Evolutionary conservation across 331 rosid genomes (phyloP).

Genomic region (Pyrus hybrid): DNA sequence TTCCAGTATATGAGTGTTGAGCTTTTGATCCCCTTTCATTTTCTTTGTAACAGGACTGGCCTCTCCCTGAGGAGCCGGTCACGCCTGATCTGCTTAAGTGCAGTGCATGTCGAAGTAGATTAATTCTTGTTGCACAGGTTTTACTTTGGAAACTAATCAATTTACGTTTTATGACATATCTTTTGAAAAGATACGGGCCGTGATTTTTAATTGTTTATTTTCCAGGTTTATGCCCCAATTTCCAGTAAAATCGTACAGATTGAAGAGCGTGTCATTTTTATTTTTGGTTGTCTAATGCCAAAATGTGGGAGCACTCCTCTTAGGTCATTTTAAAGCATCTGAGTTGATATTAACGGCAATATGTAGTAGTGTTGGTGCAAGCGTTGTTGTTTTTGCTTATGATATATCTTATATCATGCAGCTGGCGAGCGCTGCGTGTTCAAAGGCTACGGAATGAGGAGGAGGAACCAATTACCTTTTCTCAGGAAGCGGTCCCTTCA

Average conservation of each 20-base stretch:
- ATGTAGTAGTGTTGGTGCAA: background rate
- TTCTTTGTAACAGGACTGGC: constrained; percentile 53
- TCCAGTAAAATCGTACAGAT: constrained; percentile 14
- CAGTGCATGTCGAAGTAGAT: constrained; percentile 37
- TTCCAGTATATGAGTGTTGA: background rate
- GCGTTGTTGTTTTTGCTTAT: background rate
- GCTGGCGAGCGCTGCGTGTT: constrained; percentile 73
- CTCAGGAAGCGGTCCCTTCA: constrained; percentile 11
- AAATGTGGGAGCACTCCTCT: constrained; percentile 43
- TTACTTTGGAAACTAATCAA: background rate
- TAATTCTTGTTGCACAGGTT: constrained; percentile 63
- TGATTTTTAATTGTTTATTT: background rate
- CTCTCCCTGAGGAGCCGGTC: constrained; percentile 34
- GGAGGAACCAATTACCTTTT: constrained; percentile 6
- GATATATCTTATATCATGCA: constrained; percentile 4
- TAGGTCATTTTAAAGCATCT: constrained; percentile 23
- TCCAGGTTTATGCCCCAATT: constrained; percentile 70
- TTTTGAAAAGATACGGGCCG: background rate
- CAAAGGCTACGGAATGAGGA: constrained; percentile 34
- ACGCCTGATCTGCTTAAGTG: constrained; percentile 43
- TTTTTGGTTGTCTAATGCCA: constrained; percentile 57
- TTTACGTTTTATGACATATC: background rate
- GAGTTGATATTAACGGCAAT: too few relatives aligned
- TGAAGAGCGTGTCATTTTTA: constrained; percentile 57
- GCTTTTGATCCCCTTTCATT: background rate